These are phyloP conservation scores for Phytopythium cucurbitacearum DNA, from an alignment of 352 stramenopile genomes.

Conservation along the genomic window DNA sequence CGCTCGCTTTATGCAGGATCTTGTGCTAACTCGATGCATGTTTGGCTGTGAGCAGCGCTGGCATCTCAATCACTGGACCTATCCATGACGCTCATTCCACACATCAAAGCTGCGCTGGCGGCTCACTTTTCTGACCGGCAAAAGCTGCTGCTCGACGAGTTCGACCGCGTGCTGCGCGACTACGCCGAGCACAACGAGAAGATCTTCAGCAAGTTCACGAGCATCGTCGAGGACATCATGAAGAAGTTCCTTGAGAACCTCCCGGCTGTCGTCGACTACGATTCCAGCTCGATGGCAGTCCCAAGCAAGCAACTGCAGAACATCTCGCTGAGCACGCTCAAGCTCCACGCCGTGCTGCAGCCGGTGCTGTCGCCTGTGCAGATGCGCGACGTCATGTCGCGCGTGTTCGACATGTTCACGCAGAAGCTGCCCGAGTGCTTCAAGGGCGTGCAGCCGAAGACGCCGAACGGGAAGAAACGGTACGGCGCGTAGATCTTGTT, in stretches of 20 bases:
- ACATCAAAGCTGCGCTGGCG: slow-evolving; percentile 94
- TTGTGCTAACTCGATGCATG: not conserved
- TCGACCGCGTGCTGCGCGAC: slow-evolving; percentile 94
- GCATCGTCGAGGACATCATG: slow-evolving; percentile 97
- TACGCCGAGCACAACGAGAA: slow-evolving; percentile 97
- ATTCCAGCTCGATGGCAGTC: slow-evolving; percentile 47
- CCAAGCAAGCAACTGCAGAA: slow-evolving; percentile 88
- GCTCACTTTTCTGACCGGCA: slow-evolving; percentile 93
- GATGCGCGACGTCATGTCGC: slow-evolving; percentile 94
- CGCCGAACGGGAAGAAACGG: slow-evolving; percentile 63
- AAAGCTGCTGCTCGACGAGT: slow-evolving; percentile 93
- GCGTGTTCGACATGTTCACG: slow-evolving; percentile 85
- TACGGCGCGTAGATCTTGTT: slow-evolving; percentile 15
- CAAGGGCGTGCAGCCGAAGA: slow-evolving; percentile 77
- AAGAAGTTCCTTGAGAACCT: slow-evolving; percentile 87
- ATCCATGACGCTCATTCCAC: slow-evolving; percentile 91
- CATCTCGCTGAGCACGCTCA: slow-evolving; percentile 92
- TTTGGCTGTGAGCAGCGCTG: slow-evolving; percentile 51
- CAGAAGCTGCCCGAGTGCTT: slow-evolving; percentile 89
- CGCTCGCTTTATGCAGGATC: not conserved
- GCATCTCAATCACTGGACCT: slow-evolving; percentile 95
- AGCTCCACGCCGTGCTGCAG: slow-evolving; percentile 94
- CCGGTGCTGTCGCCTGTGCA: slow-evolving; percentile 91
- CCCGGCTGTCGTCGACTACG: slow-evolving; percentile 69
- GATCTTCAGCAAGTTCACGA: slow-evolving; percentile 97